Conservation (phyloP, 1,284 basidiomycete genomes). For the Papiliotrema laurentii region DNA sequence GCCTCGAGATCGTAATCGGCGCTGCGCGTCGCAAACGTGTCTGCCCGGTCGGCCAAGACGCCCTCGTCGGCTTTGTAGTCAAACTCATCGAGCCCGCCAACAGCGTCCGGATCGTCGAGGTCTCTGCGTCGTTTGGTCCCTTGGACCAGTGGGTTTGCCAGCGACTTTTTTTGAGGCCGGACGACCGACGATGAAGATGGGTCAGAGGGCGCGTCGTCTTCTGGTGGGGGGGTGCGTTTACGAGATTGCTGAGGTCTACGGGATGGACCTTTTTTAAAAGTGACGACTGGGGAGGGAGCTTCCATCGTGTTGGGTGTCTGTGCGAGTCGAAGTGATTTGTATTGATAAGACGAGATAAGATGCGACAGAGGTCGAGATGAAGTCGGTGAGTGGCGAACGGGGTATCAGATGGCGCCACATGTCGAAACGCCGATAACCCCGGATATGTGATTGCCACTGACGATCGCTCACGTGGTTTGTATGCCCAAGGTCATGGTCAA, state of each 20-base stretch:
- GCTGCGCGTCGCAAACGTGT: conserved; percentile 45
- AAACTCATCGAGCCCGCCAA: conserved; percentile 58
- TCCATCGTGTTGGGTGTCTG: conserved; percentile 3
- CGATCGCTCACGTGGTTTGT: too few relatives aligned
- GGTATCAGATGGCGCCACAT: conserved; percentile 2
- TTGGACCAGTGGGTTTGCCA: conserved; percentile 68
- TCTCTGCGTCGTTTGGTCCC: conserved; percentile 76
- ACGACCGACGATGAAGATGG: conserved; percentile 53
- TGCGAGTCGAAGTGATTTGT: too few relatives aligned
- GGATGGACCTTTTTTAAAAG: conserved; percentile 79
- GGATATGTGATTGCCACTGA: too few relatives aligned
- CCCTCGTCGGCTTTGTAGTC: conserved; percentile 51
- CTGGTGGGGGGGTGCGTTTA: conserved; percentile 61
- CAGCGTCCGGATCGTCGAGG: conserved; percentile 56
- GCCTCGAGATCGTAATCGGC: conserved; percentile 50
- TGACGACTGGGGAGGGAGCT: conserved; percentile 57
- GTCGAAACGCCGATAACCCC: neutral
- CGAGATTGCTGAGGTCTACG: conserved; percentile 62
- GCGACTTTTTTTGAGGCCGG: conserved; percentile 63
- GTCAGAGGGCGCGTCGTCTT: conserved; percentile 46
- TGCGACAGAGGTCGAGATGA: neutral
- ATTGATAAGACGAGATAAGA: neutral
- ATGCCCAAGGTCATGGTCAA: too few relatives aligned
- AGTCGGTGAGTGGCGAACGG: neutral
- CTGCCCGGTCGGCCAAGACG: conserved; percentile 22